Base-by-base conservation (phyloP, 768 basidiomycete species). In the Pleurotus tuber-regium region DNA sequence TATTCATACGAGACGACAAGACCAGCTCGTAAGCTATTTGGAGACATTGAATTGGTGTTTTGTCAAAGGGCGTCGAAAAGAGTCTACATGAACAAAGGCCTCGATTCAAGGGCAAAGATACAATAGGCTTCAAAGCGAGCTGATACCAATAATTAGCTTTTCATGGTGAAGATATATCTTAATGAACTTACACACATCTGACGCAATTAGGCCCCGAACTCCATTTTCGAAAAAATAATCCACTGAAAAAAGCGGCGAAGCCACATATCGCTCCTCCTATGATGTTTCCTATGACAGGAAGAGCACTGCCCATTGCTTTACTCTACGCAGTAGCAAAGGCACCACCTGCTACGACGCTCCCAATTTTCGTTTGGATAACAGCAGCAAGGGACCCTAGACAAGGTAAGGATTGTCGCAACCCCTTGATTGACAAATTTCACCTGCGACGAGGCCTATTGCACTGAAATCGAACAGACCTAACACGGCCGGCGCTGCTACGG, bases 81-180 rank as follows among this genome's bases (percentile, higher is more conserved):
- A 19, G 35, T 38, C 7, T 33, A n/a, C 2, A 33, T 38, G 35
- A n/a, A 38, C 10, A 38, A 1, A 38, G 21, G 35, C 35, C n/a
- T 14, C 4, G 4, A 12, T 16, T 11, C 33, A 35, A 35, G 33
- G 35, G 14, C 35, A 18, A 18, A n/a, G n/a, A 36, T 36, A 6
- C 35, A n/a, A 36, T 36, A n/a, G 35, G 7, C n/a, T 1, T 36
- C 19, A n/a, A 18, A 11, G n/a, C n/a, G n/a, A n/a, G n/a, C n/a
- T 18, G 26, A 19, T 29, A 14, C 43, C 26, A 23, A 51, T 18
- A 8, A 63, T 67, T 1, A 69, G 70, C 11, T 72, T 63, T 61
- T 78, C 75, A 18, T 49, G 63, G 55, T 81, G 80, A 83, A 9
- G 79, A 67, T 11, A 71, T 67, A 39, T 79, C 71, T 3, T 69